Conservation (phyloP, 1,139 yeast species). For the Yamadazyma dendronema region DNA sequence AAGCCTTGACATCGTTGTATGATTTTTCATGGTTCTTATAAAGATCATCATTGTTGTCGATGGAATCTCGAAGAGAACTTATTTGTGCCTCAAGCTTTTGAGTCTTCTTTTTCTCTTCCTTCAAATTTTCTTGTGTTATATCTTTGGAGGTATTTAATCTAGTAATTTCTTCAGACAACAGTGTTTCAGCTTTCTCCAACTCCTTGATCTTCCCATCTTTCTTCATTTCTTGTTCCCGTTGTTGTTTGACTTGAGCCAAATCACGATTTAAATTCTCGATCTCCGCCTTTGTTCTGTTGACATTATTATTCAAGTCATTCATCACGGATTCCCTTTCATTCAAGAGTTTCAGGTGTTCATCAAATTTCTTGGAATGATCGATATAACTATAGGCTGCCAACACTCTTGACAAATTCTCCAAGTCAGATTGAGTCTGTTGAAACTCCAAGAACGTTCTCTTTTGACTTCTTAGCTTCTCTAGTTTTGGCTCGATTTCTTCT, state of each 20-base stretch:
- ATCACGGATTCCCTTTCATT: conserved; percentile 36
- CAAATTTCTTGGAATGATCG: conserved; percentile 38
- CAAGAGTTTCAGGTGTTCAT: conserved; percentile 39
- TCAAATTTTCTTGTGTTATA: conserved; percentile 51
- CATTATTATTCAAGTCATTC: conserved; percentile 32
- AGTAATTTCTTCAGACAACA: conserved; percentile 64
- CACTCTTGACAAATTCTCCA: conserved; percentile 71
- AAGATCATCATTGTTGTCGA: conserved; percentile 30
- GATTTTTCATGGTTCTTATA: conserved; percentile 29
- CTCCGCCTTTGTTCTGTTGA: conserved; percentile 52
- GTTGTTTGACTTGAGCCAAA: conserved; percentile 50
- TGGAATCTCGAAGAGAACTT: conserved; percentile 17
- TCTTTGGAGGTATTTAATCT: conserved; percentile 65
- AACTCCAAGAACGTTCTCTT: conserved; percentile 81
- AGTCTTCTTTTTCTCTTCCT: conserved; percentile 42
- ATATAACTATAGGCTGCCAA: conserved; percentile 78
- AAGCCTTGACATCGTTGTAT: conserved; percentile 43
- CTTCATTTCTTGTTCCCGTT: conserved; percentile 58
- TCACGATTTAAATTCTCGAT: conserved; percentile 61
- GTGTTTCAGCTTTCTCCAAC: conserved; percentile 58
- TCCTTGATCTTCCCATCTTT: conserved; percentile 63
- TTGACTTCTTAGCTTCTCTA: conserved; percentile 77
- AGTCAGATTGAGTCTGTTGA: conserved; percentile 79
- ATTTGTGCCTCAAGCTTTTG: conserved; percentile 17
- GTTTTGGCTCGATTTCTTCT: conserved; percentile 92